A percentile compares a stretch with the other conserved stretches of the same genome.
These are phyloP conservation scores for Atkinsonella hypoxylon DNA, from an alignment of 2,329 filamentous ascomycete species.

Conservation along the genomic window DNA sequence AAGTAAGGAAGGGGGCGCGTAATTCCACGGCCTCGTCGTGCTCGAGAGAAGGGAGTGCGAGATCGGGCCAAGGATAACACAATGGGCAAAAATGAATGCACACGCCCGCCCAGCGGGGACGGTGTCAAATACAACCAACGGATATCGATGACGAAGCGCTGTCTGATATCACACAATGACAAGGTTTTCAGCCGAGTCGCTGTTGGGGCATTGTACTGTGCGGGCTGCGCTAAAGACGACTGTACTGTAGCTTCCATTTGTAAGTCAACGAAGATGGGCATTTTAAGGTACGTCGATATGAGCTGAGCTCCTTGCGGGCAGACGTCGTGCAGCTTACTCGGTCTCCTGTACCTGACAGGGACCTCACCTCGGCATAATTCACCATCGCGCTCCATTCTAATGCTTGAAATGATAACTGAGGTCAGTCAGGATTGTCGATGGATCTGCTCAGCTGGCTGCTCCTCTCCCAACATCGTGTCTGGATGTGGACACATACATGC, in stretches of 20 bases:
- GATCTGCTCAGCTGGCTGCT: no score
- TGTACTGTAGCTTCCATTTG: neutral
- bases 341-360: neutral
- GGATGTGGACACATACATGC: no score
- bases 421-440: no score
- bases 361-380: neutral
- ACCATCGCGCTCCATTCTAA: neutral
- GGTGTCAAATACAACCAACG: neutral
- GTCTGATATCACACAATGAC: neutral
- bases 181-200: constrained; percentile 1
- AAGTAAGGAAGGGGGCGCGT: neutral
- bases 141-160: neutral
- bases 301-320: neutral
- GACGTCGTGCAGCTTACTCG: neutral
- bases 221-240: neutral
- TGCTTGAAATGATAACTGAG: neutral
- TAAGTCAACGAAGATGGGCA: neutral
- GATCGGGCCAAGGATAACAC: neutral
- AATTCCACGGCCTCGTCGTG: neutral
- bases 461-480: no score
- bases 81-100: neutral
- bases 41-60: neutral
- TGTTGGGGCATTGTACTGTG: neutral
- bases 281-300: neutral
- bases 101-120: neutral